Evolutionary conservation across 352 stramenopile species (phyloP).

Genomic region (Phytopythium litorale): DNA sequence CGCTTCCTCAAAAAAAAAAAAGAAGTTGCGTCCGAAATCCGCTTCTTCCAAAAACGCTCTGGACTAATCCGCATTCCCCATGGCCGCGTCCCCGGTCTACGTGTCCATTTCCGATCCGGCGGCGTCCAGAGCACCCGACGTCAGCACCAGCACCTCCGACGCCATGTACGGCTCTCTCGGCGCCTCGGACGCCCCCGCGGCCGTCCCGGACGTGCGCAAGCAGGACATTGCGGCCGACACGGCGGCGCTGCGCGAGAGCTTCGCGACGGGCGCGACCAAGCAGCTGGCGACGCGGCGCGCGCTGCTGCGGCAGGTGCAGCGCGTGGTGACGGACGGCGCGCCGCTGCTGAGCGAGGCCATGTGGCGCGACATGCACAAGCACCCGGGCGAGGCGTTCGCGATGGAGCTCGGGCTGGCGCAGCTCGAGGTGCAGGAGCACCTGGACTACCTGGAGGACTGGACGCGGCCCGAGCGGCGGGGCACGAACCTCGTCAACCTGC

Average conservation of each 20-base stretch:
- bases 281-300: slow-evolving; percentile 31
- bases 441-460: slow-evolving; percentile 78
- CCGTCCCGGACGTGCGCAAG: slow-evolving; percentile 41
- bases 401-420: slow-evolving; percentile 52
- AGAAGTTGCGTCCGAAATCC: no score
- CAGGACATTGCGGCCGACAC: slow-evolving; percentile 55
- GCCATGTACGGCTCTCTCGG: slow-evolving; percentile 13
- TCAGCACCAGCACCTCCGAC: background rate
- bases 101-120: background rate
- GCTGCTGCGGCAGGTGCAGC: slow-evolving; percentile 46
- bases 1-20: no score
- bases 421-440: slow-evolving; percentile 65
- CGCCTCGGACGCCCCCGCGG: background rate
- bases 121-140: background rate
- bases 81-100: background rate
- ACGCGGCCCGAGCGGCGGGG: slow-evolving; percentile 36
- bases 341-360: slow-evolving; percentile 41
- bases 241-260: slow-evolving; percentile 40
- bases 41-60: background rate
- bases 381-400: slow-evolving; percentile 55
- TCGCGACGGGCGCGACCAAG: slow-evolving; percentile 40
- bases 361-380: slow-evolving; percentile 69
- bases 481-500: slow-evolving; percentile 58
- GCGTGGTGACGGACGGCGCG: slow-evolving; percentile 49
- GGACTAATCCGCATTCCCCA: background rate